Base-by-base conservation (phyloP, 345 rosid genomes). In the Linum trigynum region DNA sequence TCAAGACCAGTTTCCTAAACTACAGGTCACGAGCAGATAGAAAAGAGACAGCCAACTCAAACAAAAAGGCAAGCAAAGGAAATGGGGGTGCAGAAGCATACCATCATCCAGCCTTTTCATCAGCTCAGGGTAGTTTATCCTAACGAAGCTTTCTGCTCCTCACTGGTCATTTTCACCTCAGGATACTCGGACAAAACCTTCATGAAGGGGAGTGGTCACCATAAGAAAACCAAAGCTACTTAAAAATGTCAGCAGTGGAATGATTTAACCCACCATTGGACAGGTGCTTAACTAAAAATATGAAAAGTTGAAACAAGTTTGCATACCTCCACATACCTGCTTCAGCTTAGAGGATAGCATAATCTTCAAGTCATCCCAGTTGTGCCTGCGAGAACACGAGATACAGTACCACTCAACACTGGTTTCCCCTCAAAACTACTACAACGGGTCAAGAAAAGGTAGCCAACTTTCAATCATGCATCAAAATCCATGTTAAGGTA, bases 251-350 rank as follows among this genome's bases (percentile, higher is more conserved):
- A 23, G 32, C 32, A 23, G 32, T 23, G 32, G 32, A 48, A 48
- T 12, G 3, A 9, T 48, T 48, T 15, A 48, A 7, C 3, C 3
- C 15, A 48, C 53, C 14, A 9, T 9, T 48, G 14, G 53, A 48
- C 53, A 48, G 2, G 50, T 3, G 50, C 50, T 43, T 43, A 43
- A 7, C 50, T 43, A 4, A 43, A 7, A 43, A 43, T 11, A 43
- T 11, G 2, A 11, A 43, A 43, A 43, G 14, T 65, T 69, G 70
- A 57, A 74, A 67, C 56, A 73, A 48, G 64, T 68, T 60, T 71
- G 79, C 92, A 71, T 87, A 83, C 94, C 87, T 82, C 87, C 76
- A 83, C 89, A 71, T 89, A 94, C 99, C 99, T 88, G 92, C 91
- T 90, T 94, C 88, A 94, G 77, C 81, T 84, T 80, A 78, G 73